Evolutionary conservation across 2,329 filamentous ascomycete genomes (phyloP).

Genomic region (Alternaria gansuensis): DNA sequence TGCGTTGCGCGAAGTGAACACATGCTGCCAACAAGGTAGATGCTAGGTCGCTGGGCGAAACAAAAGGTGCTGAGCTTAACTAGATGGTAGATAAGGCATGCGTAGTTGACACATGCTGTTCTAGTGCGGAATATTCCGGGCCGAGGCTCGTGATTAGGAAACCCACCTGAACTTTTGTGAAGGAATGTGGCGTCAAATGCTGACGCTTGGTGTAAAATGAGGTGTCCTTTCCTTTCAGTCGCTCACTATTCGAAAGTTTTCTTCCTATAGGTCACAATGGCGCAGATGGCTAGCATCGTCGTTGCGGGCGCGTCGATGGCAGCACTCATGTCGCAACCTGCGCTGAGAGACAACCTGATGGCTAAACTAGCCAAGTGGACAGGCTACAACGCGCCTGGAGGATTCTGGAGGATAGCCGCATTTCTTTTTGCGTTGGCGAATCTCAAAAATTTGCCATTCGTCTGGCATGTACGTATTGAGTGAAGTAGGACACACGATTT

Average conservation of each 20-base stretch:
- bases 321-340: constrained; percentile 37
- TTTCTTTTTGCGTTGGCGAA: constrained; percentile 61
- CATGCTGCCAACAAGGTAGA: background rate
- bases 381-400: constrained; percentile 46
- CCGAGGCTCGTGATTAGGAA: constrained; percentile 13
- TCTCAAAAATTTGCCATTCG: constrained; percentile 76
- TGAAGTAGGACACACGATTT: background rate
- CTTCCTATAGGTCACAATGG: constrained; percentile 30
- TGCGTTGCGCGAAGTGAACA: background rate
- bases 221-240: background rate
- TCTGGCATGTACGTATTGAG: constrained; percentile 72
- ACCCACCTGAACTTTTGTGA: constrained; percentile 1
- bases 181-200: background rate
- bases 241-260: background rate
- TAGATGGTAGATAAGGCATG: background rate
- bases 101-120: background rate
- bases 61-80: background rate
- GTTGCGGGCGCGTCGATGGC: constrained; percentile 34
- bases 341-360: constrained; percentile 29
- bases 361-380: constrained; percentile 31
- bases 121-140: constrained; percentile 12
- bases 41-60: background rate
- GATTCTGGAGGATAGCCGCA: constrained; percentile 48
- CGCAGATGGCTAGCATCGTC: constrained; percentile 30
- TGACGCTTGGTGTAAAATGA: constrained; percentile 1